Percentiles rank a stretch among this genome's conserved stretches.
phyloP scores from a whole-genome alignment of 495 filamentous ascomycete species.

The Annulohypoxylon maeteangense region DNA sequence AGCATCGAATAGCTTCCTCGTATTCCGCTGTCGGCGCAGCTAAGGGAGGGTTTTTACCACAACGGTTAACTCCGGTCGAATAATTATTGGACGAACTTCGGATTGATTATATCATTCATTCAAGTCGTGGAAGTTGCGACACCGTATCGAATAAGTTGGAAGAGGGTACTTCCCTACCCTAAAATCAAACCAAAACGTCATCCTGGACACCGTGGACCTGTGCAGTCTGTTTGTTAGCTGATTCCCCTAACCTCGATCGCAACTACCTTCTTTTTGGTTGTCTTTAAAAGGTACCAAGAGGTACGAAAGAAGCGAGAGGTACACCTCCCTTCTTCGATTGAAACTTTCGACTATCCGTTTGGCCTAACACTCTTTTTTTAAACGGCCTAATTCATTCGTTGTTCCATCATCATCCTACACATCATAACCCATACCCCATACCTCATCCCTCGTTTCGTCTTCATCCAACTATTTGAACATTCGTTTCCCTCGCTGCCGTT shows the following conservation, averaged over 20 bases:
- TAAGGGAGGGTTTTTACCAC: constrained; percentile 5
- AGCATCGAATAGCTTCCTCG: constrained; percentile 37
- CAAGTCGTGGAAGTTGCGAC: background rate
- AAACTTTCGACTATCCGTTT: background rate
- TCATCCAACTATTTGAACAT: constrained; percentile 35
- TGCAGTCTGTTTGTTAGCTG: constrained; percentile 9
- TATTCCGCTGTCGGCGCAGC: constrained; percentile 23
- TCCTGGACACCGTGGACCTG: background rate
- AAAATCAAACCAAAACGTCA: constrained; percentile 10
- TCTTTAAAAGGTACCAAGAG: constrained; percentile 1
- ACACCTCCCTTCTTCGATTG: constrained; percentile 7
- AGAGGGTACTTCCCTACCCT: constrained; percentile 1
- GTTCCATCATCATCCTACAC: constrained; percentile 31
- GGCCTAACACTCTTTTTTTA: constrained; percentile 25
- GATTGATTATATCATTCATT: constrained; percentile 2
- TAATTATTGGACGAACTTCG: background rate
- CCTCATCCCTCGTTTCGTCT: constrained; percentile 16
- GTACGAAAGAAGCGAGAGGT: background rate
- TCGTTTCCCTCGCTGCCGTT: constrained; percentile 36
- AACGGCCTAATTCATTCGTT: constrained; percentile 31
- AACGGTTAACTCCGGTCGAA: constrained; percentile 1
- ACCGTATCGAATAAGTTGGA: background rate
- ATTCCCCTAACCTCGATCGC: constrained; percentile 16
- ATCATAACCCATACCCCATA: constrained; percentile 14
- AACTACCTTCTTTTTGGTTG: constrained; percentile 9